Conservation (phyloP, 2,329 filamentous ascomycete species). For the Plenodomus biglobosus region DNA sequence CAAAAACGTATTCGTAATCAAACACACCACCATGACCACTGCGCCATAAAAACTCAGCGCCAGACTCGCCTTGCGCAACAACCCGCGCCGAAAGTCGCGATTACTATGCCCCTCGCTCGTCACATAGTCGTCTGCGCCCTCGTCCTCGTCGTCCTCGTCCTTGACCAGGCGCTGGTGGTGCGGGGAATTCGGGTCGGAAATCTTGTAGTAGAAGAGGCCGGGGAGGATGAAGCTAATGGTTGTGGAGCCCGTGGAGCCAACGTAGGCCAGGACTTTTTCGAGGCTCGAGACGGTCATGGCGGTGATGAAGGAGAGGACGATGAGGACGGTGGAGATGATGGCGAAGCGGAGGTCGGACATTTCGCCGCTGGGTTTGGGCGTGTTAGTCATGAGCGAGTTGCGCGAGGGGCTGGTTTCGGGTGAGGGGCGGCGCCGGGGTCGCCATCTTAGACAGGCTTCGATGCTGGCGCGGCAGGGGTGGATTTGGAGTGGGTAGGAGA, state of each 20-base stretch:
- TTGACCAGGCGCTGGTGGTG: conserved; percentile 86
- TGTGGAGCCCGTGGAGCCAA: conserved; percentile 90
- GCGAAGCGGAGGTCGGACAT: conserved; percentile 92
- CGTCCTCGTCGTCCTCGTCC: conserved; percentile 82
- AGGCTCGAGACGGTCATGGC: conserved; percentile 89
- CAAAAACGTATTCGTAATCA: conserved; percentile 84
- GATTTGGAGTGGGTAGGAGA: conserved; percentile 92
- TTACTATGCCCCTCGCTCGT: conserved; percentile 52
- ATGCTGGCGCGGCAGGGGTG: conserved; percentile 95
- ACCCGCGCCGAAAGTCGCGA: conserved; percentile 64
- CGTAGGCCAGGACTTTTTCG: conserved; percentile 90
- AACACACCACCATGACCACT: conserved; percentile 84
- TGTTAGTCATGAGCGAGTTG: conserved; percentile 49
- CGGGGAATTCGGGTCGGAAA: conserved; percentile 82
- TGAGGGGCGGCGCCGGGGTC: conserved; percentile 56
- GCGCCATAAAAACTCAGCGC: conserved; percentile 79
- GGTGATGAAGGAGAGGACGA: conserved; percentile 80
- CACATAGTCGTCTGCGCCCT: conserved; percentile 54
- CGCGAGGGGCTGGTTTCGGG: conserved; percentile 46
- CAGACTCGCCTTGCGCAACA: conserved; percentile 71
- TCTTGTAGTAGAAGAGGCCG: conserved; percentile 97
- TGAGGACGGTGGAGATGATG: conserved; percentile 80
- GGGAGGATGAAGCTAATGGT: conserved; percentile 97
- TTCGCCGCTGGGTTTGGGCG: conserved; percentile 43
- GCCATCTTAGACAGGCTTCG: conserved; percentile 92